A percentile compares a stretch with the other conserved stretches of the same genome.
Evolutionary conservation across 805 yeast species (phyloP).

Genomic region (Kazachstania psychrophila): DNA sequence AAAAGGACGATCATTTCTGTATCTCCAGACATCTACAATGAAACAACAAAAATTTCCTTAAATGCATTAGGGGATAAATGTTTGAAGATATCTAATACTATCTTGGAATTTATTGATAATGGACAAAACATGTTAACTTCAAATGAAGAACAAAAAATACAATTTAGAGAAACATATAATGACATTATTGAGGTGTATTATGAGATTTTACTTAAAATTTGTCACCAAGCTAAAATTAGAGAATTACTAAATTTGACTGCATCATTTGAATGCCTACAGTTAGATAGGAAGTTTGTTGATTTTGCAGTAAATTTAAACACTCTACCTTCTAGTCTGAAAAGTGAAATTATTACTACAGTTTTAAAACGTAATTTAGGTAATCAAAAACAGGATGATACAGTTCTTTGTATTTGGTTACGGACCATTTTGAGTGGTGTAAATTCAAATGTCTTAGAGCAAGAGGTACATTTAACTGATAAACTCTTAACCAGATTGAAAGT

Average conservation of each 20-base stretch:
- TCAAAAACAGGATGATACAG: slow-evolving; percentile 6
- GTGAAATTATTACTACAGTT: slow-evolving; percentile 13
- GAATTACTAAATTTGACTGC: slow-evolving; percentile 16
- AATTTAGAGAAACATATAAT: slow-evolving; percentile 16
- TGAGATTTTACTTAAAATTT: slow-evolving; percentile 19
- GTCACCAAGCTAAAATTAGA: slow-evolving; percentile 16
- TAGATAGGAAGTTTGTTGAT: slow-evolving; percentile 22
- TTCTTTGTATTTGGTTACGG: slow-evolving; percentile 27
- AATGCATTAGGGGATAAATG: too few species aligned
- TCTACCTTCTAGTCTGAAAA: slow-evolving; percentile 13
- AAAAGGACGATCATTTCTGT: too few species aligned
- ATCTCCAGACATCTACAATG: too few species aligned
- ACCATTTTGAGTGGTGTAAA: slow-evolving; percentile 9
- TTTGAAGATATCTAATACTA: too few species aligned
- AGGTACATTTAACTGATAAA: not conserved
- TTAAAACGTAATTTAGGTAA: slow-evolving; percentile 20
- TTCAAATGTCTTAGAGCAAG: not conserved
- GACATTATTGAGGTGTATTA: slow-evolving; percentile 19
- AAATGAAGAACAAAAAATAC: slow-evolving; percentile 9
- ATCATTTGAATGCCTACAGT: too few species aligned
- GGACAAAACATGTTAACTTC: too few species aligned
- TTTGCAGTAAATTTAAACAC: slow-evolving; percentile 8
- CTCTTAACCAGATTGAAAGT: slow-evolving; percentile 1
- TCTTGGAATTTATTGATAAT: too few species aligned
- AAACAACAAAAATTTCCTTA: too few species aligned